phyloP scores from a whole-genome alignment of 2,329 filamentous ascomycete species.

The Mycosphaerella sp. region DNA sequence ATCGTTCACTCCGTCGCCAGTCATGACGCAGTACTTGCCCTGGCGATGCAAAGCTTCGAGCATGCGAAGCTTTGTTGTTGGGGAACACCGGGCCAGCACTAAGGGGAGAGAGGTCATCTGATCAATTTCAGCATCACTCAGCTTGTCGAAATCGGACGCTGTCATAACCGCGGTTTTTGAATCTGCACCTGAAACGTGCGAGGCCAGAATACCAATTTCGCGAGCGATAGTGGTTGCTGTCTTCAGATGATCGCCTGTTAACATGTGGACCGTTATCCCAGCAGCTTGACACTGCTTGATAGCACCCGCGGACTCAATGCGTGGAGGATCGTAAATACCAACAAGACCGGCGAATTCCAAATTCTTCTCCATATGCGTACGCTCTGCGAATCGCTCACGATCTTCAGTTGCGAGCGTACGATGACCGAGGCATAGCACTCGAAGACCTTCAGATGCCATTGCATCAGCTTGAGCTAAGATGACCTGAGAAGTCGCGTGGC shows the following conservation, averaged over 20 bases:
- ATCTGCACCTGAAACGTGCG: constrained; percentile 24
- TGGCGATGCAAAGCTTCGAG: constrained; percentile 41
- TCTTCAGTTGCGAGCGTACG: constrained; percentile 15
- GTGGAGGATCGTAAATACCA: constrained; percentile 33
- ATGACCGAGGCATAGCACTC: constrained; percentile 31
- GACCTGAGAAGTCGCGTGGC: constrained; percentile 17
- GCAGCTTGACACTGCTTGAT: constrained; percentile 42
- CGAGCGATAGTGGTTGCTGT: constrained; percentile 45
- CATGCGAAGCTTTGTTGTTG: constrained; percentile 45
- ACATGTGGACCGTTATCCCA: constrained; percentile 47
- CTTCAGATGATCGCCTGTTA: constrained; percentile 44
- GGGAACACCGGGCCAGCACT: constrained; percentile 44
- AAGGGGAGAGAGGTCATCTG: constrained; percentile 38
- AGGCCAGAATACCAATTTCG: constrained; percentile 41
- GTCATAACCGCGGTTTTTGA: constrained; percentile 37
- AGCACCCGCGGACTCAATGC: constrained; percentile 33
- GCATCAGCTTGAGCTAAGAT: constrained; percentile 28
- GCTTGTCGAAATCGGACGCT: constrained; percentile 41
- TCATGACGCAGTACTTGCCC: constrained; percentile 39
- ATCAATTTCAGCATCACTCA: constrained; percentile 41
- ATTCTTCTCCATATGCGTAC: constrained; percentile 25
- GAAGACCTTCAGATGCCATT: constrained; percentile 31
- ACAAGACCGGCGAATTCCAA: constrained; percentile 31
- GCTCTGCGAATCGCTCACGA: constrained; percentile 13
- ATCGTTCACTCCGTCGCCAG: constrained; percentile 45